phyloP scores from a whole-genome alignment of 225 moss, liverwort and hornwort genomes.

The Takakia lepidozioides region DNA sequence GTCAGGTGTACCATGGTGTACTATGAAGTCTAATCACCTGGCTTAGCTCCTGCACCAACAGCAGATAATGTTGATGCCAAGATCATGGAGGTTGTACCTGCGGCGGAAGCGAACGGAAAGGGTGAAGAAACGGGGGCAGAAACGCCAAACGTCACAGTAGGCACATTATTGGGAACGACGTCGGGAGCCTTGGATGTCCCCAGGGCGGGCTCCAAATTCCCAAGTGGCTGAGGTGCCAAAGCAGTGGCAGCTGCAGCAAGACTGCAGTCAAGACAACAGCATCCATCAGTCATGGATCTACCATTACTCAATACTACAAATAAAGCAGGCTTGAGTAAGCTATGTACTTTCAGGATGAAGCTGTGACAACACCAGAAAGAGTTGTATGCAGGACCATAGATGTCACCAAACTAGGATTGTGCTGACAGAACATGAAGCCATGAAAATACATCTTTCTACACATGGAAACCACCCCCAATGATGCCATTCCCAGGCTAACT shows the following conservation, averaged over 20 bases:
- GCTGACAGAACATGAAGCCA: no score
- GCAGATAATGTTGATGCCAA: constrained; percentile 39
- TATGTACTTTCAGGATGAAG: no score
- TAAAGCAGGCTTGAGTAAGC: no score
- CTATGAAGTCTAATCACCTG: constrained; percentile 18
- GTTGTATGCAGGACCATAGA: no score
- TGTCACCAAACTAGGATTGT: no score
- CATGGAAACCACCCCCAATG: no score
- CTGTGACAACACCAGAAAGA: no score
- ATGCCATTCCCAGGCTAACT: no score
- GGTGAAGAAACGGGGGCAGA: constrained; percentile 14
- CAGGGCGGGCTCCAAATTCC: constrained; percentile 18
- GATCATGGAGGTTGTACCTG: constrained; percentile 27
- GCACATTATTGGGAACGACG: constrained; percentile 9
- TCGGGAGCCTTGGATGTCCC: constrained; percentile 14
- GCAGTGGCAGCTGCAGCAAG: constrained; percentile 9
- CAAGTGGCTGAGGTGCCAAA: constrained; percentile 19
- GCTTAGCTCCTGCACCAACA: constrained; percentile 40
- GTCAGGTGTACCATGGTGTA: no score
- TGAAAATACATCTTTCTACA: no score
- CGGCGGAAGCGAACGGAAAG: constrained; percentile 9
- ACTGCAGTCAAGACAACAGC: constrained; percentile 15
- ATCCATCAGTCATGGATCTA: no score
- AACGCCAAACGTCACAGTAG: constrained; percentile 6
- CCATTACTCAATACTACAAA: background rate